These are phyloP conservation scores for Geotrichum fermentans DNA, from an alignment of 1,139 yeast genomes.

Conservation along the genomic window DNA sequence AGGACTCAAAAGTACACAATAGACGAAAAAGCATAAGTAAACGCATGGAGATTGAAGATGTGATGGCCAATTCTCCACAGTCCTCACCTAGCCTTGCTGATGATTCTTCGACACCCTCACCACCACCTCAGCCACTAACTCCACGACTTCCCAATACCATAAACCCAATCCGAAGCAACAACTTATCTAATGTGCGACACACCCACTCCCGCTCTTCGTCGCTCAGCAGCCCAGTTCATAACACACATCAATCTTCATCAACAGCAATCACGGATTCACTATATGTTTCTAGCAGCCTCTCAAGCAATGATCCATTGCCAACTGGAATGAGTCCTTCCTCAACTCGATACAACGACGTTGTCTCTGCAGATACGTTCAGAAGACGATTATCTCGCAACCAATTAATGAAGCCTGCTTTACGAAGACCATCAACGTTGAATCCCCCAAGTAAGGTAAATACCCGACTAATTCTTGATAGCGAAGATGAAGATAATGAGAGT, in stretches of 20 bases:
- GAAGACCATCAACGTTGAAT: slow-evolving; percentile 16
- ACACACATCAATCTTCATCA: not conserved
- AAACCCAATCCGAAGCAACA: not conserved
- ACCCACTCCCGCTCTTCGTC: slow-evolving; percentile 13
- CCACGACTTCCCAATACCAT: slow-evolving; percentile 3
- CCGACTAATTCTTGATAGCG: slow-evolving; percentile 9
- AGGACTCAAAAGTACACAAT: too few relatives aligned
- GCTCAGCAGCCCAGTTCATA: slow-evolving; percentile 1
- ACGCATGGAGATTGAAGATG: not conserved
- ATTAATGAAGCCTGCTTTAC: slow-evolving; percentile 3
- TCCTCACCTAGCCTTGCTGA: slow-evolving; percentile 17
- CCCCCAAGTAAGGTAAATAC: slow-evolving; percentile 17
- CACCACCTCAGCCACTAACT: slow-evolving; percentile 19
- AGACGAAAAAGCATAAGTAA: not conserved
- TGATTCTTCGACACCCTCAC: slow-evolving; percentile 19
- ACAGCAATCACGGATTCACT: slow-evolving; percentile 18
- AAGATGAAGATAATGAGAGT: slow-evolving; percentile 9
- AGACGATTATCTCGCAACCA: slow-evolving; percentile 6
- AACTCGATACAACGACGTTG: slow-evolving; percentile 8
- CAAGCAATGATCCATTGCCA: too few relatives aligned
- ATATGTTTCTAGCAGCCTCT: slow-evolving; percentile 10
- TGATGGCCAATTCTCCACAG: not conserved
- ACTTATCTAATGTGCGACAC: not conserved
- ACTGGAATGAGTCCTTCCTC: slow-evolving; percentile 6
- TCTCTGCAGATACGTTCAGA: slow-evolving; percentile 7